A percentile compares a stretch with the other conserved stretches of the same genome.
These are phyloP conservation scores for Casuarina equisetifolia DNA, from an alignment of 306 rosid species.

Conservation along the genomic window DNA sequence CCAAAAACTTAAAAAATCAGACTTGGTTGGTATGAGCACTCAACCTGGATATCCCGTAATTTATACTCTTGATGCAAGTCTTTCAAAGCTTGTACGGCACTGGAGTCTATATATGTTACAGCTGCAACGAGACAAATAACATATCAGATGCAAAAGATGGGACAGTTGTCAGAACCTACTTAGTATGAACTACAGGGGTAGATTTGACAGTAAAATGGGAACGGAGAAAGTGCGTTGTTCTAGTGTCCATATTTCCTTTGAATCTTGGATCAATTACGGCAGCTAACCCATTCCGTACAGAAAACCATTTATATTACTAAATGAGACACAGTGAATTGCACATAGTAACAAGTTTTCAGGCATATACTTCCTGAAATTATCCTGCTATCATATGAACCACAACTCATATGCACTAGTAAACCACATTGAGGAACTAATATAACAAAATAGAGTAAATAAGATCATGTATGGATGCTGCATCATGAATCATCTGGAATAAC, in stretches of 20 bases:
- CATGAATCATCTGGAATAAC: too few species aligned
- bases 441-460: too few species aligned
- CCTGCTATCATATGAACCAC: too few species aligned
- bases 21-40: slow-evolving; percentile 2
- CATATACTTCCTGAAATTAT: too few species aligned
- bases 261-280: background rate
- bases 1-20: background rate
- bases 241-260: background rate
- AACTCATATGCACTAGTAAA: too few species aligned
- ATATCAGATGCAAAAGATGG: slow-evolving; percentile 14
- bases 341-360: too few species aligned
- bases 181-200: slow-evolving; percentile 15
- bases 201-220: background rate
- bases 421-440: too few species aligned
- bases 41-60: slow-evolving; percentile 82
- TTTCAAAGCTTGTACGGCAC: slow-evolving; percentile 89
- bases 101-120: slow-evolving; percentile 92
- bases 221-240: too few species aligned
- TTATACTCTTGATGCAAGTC: slow-evolving; percentile 90
- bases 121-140: slow-evolving; percentile 53
- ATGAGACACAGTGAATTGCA: background rate
- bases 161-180: slow-evolving; percentile 1
- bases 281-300: background rate
- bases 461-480: too few species aligned
- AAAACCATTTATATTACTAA: background rate